Conservation (phyloP, 1,139 yeast genomes). For the Taiozyma onychis region DNA sequence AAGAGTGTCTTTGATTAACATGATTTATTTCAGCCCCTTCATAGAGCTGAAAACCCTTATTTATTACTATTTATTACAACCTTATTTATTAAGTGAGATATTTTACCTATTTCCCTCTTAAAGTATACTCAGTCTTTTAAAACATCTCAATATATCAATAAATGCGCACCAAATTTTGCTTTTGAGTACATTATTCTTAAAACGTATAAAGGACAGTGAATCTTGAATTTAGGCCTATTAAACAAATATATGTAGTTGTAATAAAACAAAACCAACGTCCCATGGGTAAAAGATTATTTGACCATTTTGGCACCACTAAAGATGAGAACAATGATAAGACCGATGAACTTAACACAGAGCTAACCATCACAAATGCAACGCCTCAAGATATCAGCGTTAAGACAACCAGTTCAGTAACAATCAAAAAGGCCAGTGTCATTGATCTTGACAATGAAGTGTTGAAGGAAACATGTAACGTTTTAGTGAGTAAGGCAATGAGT, state of each 20-base stretch:
- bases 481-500: not conserved
- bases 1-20: constrained; percentile 16
- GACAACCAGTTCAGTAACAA: not conserved
- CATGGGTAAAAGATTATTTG: no score
- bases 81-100: constrained; percentile 1
- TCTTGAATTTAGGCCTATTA: no score
- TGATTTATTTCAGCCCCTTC: not conserved
- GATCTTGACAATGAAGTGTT: not conserved
- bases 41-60: not conserved
- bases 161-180: not conserved
- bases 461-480: not conserved
- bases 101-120: no score
- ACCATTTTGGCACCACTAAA: no score
- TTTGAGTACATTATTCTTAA: not conserved
- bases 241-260: no score
- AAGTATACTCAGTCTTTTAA: not conserved
- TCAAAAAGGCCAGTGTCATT: not conserved
- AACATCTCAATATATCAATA: not conserved
- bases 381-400: not conserved
- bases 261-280: no score
- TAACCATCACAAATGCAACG: no score
- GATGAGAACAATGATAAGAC: no score
- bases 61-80: not conserved
- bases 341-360: no score
- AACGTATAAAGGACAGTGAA: no score